Percentiles rank a stretch among this genome's conserved stretches.
Conservation (phyloP, 148 eudicot genomes). For the Amaranthus hypochondriacus region DNA sequence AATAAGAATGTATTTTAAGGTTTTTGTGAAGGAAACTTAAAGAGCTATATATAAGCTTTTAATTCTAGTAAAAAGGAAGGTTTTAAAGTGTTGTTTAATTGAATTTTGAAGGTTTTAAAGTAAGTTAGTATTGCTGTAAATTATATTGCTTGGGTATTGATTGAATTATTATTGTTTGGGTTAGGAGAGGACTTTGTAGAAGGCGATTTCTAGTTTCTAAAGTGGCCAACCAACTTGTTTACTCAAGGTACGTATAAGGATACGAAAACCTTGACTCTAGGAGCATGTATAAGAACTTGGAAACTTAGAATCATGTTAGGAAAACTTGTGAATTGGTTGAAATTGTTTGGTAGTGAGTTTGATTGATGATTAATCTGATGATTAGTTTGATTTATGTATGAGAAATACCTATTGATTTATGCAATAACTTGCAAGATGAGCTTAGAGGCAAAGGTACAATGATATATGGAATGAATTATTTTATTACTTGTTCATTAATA, state of each 20-base stretch:
- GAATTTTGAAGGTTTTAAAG: too few relatives aligned
- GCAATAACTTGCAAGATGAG: not conserved
- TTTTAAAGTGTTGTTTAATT: too few relatives aligned
- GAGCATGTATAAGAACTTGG: not conserved
- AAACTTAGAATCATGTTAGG: not conserved
- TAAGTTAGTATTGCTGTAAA: too few relatives aligned
- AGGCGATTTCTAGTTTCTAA: not conserved
- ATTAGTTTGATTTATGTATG: too few relatives aligned
- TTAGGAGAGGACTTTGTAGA: too few relatives aligned
- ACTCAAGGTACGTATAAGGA: not conserved
- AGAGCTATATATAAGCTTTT: too few relatives aligned
- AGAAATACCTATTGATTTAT: not conserved
- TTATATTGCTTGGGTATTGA: too few relatives aligned
- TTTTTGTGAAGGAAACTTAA: too few relatives aligned
- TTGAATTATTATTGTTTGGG: too few relatives aligned
- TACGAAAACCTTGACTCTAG: not conserved
- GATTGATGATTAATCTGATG: too few relatives aligned
- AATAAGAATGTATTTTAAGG: too few relatives aligned
- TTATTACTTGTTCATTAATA: not conserved
- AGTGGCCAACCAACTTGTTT: not conserved
- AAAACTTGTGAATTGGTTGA: not conserved
- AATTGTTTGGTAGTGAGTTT: not conserved
- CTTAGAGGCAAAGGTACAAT: not conserved
- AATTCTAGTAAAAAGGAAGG: too few relatives aligned
- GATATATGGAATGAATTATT: not conserved